Base-by-base conservation (phyloP, 2,329 filamentous ascomycete species). In the Apiospora pterosperma region DNA sequence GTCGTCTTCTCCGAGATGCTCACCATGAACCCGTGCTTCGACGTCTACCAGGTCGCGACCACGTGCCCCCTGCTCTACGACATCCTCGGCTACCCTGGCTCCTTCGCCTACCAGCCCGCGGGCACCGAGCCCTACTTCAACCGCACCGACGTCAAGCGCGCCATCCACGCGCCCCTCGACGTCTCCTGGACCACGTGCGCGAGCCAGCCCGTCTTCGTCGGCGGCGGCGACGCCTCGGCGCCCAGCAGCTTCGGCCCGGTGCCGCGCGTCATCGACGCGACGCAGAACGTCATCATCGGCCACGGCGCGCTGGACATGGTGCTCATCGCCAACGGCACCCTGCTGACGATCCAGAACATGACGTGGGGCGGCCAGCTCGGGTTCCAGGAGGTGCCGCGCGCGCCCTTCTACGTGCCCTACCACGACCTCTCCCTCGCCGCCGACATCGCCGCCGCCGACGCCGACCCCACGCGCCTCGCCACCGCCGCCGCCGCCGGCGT, bases 281-380 rank as follows among this genome's bases (percentile, higher is more conserved):
- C 90, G 1, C 83, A 90, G 59, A 89, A 90, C 67, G 91, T 92
- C 10, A 83, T 96, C 69, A 88, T 96, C 71, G 89, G 83, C 3
- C 91, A 94, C 72, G 92, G 91, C 12, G 79, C 85, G 60, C 82
- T 90, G 12, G 92, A 93, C 77, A 91, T 84, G 72, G 83, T 91
- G 66, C 82, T 92, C 11, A 80, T 90, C 28, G 80, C 83, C 71
- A 90, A 91, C 74, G 91, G 91, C 19, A 90, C 90, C 0, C 80
- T 95, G 1, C 79, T 92, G 7, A 84, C 85, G 1, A 88, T 94
- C 65, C 91, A 95, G 73, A 93, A 93, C 79, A 92, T 94, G 88
- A 93, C 90, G 0, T 95, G 88, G 88, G 86, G 87, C 64, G 91
- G 91, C 5, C 75, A 82, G 52, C 85, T 90, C 62, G 92, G 92